phyloP scores from a whole-genome alignment of 768 basidiomycete genomes.

The Phallus indusiatus region DNA sequence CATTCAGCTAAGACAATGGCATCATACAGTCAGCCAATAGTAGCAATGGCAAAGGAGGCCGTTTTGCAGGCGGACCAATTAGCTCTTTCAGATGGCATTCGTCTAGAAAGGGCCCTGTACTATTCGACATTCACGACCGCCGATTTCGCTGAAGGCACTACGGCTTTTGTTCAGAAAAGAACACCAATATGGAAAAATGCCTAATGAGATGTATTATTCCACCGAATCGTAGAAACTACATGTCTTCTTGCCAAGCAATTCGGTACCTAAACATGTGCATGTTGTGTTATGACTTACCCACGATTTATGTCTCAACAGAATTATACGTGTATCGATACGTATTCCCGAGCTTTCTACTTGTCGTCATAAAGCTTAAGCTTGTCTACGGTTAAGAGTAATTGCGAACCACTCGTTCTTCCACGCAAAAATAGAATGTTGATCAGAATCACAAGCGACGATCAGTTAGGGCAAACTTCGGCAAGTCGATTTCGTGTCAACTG shows the following conservation, averaged over 20 bases:
- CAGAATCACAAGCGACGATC: too few species aligned
- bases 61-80: slow-evolving; percentile 39
- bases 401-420: too few species aligned
- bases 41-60: slow-evolving; percentile 39
- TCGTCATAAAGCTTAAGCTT: too few species aligned
- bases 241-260: too few species aligned
- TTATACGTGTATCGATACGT: too few species aligned
- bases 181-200: slow-evolving; percentile 31
- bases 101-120: slow-evolving; percentile 39
- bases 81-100: slow-evolving; percentile 34
- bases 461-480: too few species aligned
- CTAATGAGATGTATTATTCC: background rate
- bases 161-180: slow-evolving; percentile 42
- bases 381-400: too few species aligned
- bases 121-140: slow-evolving; percentile 40
- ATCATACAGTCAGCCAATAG: slow-evolving; percentile 21
- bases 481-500: too few species aligned
- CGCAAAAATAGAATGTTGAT: too few species aligned
- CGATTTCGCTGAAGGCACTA: slow-evolving; percentile 39
- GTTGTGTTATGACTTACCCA: background rate
- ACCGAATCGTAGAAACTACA: background rate
- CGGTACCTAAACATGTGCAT: too few species aligned
- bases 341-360: too few species aligned
- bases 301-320: background rate
- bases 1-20: slow-evolving; percentile 23